These are phyloP conservation scores for Madurella fahalii DNA, from an alignment of 2,329 filamentous ascomycete genomes.

Conservation along the genomic window DNA sequence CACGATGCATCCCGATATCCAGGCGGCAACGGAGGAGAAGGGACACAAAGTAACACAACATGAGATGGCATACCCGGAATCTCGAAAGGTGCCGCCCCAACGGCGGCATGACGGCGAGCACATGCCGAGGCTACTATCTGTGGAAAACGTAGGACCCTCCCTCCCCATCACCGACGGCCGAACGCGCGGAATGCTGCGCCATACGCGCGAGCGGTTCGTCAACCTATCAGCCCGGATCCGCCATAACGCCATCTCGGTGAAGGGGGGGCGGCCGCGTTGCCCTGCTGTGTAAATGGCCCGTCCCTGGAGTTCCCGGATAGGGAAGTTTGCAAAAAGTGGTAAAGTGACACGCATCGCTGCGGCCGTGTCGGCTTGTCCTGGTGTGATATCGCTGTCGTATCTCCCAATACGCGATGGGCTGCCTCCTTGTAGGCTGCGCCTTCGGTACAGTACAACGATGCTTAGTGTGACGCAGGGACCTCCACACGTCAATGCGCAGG, in stretches of 20 bases:
- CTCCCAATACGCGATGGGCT: neutral
- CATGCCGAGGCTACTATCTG: neutral
- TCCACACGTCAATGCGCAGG: too few relatives aligned
- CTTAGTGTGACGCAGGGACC: too few relatives aligned
- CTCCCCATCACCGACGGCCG: neutral
- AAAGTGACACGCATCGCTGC: neutral
- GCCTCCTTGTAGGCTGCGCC: neutral
- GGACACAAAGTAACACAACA: too few relatives aligned
- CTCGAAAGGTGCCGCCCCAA: neutral
- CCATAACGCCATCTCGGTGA: neutral
- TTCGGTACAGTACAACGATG: neutral
- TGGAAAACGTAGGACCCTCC: too few relatives aligned
- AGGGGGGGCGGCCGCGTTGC: too few relatives aligned
- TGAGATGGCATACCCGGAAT: too few relatives aligned
- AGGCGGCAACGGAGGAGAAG: neutral
- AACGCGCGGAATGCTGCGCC: neutral
- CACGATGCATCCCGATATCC: neutral
- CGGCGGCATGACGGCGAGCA: neutral
- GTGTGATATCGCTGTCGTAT: neutral
- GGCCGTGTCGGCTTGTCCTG: constrained; percentile 2
- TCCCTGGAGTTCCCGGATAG: neutral
- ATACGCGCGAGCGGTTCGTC: neutral
- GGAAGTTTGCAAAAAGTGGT: neutral
- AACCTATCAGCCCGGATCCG: neutral
- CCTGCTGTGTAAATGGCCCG: neutral